Evolutionary conservation across 805 yeast genomes (phyloP), one percentile per base, ranked within the genome.

Genomic region (Monosporozyma solicola): DNA sequence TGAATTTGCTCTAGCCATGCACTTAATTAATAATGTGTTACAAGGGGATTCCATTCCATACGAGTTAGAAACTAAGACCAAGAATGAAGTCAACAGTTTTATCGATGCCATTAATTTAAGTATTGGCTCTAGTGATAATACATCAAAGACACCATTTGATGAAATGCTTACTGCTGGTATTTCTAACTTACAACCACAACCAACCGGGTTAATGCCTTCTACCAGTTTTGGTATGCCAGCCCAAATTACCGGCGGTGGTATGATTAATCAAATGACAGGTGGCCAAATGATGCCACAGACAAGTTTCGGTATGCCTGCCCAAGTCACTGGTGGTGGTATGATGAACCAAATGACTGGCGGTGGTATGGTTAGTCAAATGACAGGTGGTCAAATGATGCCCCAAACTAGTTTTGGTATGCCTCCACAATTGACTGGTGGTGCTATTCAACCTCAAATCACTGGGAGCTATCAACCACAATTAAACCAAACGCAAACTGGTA

Each of bases 1-100:
- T 2, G 97, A 92, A 68, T 92, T 92, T 74, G 95, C 95, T 15
- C 74, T 92, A 58, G 90, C 96, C 16, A 82, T 92, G 75, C 92
- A 90, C 68, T 75, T 92, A 60, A 90, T 96, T 65, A 85, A 87
- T 60, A 70, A 81, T 62, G 85, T 85, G 0, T 75, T 87, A 59
- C 82, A 80, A 60, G 96, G 96, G 39, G 90, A 87, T 59, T 73
- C 83, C 8, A 74, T 91, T 55, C 97, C 98, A 2, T 74, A 73
- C 45, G 76, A 74, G 43, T 71, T 92, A 59, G 96, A 95, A 32
- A 77, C 78, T 22, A 82, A 79, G 56, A 81, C 89, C 72, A 75
- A 76, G 63, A 87, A 85, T 64, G 97, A 92, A 68, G 97, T 92
- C 11, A 79, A 83, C 55, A 85, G 94, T 55, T 86, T 91, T 71